phyloP scores from a whole-genome alignment of 352 stramenopile genomes.

The Phytopythium sindhum region DNA sequence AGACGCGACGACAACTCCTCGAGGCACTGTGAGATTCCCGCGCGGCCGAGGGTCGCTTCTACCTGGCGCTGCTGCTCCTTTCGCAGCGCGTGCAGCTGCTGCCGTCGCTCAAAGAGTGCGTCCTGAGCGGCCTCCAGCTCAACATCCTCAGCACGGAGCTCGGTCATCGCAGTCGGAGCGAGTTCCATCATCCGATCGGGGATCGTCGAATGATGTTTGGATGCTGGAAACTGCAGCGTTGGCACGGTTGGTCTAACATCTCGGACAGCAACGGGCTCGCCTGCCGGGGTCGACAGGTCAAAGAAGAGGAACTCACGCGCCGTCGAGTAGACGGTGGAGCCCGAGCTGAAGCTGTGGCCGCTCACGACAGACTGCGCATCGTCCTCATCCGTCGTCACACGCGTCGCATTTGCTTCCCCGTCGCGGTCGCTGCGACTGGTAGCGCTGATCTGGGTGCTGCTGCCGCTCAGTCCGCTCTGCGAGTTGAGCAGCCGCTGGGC shows the following conservation, averaged over 20 bases:
- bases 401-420: neutral
- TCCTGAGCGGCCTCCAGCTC: constrained; percentile 15
- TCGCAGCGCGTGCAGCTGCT: constrained; percentile 28
- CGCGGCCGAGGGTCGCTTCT: constrained; percentile 11
- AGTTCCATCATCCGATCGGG: neutral
- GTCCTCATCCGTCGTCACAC: constrained; percentile 7
- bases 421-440: neutral
- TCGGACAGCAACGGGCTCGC: neutral
- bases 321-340: constrained; percentile 35
- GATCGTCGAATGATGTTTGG: constrained; percentile 8
- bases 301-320: constrained; percentile 46
- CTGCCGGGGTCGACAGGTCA: constrained; percentile 13
- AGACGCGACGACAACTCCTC: constrained; percentile 21
- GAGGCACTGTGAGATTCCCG: constrained; percentile 19
- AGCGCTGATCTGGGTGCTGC: neutral
- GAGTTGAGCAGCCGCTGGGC: constrained; percentile 37
- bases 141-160: neutral
- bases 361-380: constrained; percentile 26
- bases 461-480: constrained; percentile 1
- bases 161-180: constrained; percentile 1
- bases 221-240: constrained; percentile 8
- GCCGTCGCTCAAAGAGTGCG: constrained; percentile 28
- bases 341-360: constrained; percentile 29
- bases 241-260: neutral
- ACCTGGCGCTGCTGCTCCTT: constrained; percentile 16